These are phyloP conservation scores for Cyberlindnera euphorbiae DNA, from an alignment of 805 yeast genomes.

Conservation along the genomic window DNA sequence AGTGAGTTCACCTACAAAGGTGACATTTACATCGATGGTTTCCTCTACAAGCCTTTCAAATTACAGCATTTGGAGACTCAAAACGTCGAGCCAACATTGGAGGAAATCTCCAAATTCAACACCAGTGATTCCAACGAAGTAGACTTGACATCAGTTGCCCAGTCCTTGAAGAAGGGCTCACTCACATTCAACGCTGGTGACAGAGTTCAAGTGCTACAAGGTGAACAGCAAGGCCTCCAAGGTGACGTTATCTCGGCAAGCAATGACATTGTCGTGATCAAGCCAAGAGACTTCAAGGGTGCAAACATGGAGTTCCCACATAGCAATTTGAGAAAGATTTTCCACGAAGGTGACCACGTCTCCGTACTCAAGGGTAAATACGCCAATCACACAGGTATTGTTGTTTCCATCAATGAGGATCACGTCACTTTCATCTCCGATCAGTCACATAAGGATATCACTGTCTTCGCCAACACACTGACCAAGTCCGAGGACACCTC, in stretches of 20 bases:
- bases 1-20: constrained; percentile 69
- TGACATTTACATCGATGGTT: constrained; percentile 90
- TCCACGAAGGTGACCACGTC: constrained; percentile 91
- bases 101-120: constrained; percentile 80
- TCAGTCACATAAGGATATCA: constrained; percentile 80
- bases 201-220: constrained; percentile 83
- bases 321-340: constrained; percentile 76
- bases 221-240: constrained; percentile 87
- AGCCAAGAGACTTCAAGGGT: constrained; percentile 39
- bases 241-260: constrained; percentile 74
- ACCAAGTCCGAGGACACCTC: constrained; percentile 89
- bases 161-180: constrained; percentile 65
- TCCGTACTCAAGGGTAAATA: constrained; percentile 89
- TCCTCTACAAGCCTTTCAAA: constrained; percentile 78
- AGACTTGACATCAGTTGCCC: constrained; percentile 82
- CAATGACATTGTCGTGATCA: constrained; percentile 54
- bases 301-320: constrained; percentile 76
- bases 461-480: constrained; percentile 88
- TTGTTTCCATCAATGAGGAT: constrained; percentile 74
- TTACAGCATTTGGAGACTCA: constrained; percentile 77
- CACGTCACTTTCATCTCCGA: constrained; percentile 88
- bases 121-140: constrained; percentile 73
- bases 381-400: constrained; percentile 91
- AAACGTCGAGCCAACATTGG: constrained; percentile 79
- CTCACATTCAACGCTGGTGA: constrained; percentile 87